Conservation (phyloP, 495 filamentous ascomycete species). For the Talaromyces stipitatus region DNA sequence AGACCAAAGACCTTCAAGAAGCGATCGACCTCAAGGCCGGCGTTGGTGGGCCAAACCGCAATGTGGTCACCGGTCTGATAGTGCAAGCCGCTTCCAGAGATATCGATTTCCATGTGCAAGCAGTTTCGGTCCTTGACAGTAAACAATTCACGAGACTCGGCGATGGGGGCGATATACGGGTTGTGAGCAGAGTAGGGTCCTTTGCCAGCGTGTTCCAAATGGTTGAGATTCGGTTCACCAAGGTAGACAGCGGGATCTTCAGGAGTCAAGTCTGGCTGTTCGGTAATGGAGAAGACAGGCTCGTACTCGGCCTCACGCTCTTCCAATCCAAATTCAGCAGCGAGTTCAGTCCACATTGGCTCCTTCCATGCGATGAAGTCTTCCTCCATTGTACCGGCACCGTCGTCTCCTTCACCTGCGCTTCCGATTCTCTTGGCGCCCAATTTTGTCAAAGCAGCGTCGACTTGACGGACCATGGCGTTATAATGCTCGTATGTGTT, state of each 20-base stretch:
- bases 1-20: slow-evolving; percentile 78
- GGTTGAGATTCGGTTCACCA: slow-evolving; percentile 93
- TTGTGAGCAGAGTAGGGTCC: slow-evolving; percentile 96
- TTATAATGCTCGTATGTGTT: slow-evolving; percentile 99
- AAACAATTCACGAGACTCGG: slow-evolving; percentile 84
- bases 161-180: slow-evolving; percentile 92
- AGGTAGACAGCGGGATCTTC: slow-evolving; percentile 88
- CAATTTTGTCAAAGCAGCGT: slow-evolving; percentile 68
- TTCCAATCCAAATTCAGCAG: slow-evolving; percentile 75
- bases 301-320: slow-evolving; percentile 97
- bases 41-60: slow-evolving; percentile 94
- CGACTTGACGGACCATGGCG: slow-evolving; percentile 88
- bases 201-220: slow-evolving; percentile 75
- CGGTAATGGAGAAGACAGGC: slow-evolving; percentile 76
- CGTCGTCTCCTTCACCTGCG: slow-evolving; percentile 94
- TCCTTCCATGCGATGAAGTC: slow-evolving; percentile 99
- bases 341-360: slow-evolving; percentile 89
- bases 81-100: slow-evolving; percentile 68
- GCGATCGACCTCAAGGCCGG: slow-evolving; percentile 84
- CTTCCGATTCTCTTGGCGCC: slow-evolving; percentile 78
- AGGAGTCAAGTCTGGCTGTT: slow-evolving; percentile 63
- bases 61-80: slow-evolving; percentile 98
- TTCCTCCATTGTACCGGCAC: slow-evolving; percentile 98
- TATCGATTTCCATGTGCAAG: slow-evolving; percentile 92
- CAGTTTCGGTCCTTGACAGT: slow-evolving; percentile 90